A percentile compares a stretch with the other conserved stretches of the same genome.
phyloP scores from a whole-genome alignment of 192 early-diverging fungal genomes.

The Jimgerdemannia flammicorona region DNA sequence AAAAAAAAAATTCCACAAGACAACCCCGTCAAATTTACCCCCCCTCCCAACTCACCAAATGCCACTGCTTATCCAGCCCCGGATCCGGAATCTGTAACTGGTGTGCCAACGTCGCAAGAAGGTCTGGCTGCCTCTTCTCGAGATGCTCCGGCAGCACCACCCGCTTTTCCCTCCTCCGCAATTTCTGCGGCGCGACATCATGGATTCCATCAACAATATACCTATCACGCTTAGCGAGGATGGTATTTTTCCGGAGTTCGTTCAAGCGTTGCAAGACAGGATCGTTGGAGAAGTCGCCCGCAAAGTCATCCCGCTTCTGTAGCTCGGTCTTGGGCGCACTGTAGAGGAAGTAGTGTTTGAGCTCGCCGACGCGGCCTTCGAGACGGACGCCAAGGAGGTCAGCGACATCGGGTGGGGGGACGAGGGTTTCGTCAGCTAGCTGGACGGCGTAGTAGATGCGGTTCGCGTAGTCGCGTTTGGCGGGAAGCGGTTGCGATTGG shows the following conservation, averaged over 20 bases:
- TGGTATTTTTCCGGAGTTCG: neutral
- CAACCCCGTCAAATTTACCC: no score
- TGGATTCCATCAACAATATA: neutral
- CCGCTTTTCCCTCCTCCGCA: slow-evolving; percentile 8
- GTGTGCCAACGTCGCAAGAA: slow-evolving; percentile 20
- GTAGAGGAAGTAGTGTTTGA: slow-evolving; percentile 61
- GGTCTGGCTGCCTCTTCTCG: slow-evolving; percentile 7
- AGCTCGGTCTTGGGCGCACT: slow-evolving; percentile 23
- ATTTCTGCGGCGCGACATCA: slow-evolving; percentile 12
- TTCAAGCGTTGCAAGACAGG: neutral
- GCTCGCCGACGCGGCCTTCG: slow-evolving; percentile 65
- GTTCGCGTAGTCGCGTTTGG: slow-evolving; percentile 35
- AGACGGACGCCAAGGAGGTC: slow-evolving; percentile 34
- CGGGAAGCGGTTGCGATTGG: neutral
- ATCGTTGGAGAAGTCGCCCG: neutral
- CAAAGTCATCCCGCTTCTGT: neutral
- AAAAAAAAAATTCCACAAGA: no score
- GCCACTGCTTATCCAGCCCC: slow-evolving; percentile 76
- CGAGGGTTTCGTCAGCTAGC: slow-evolving; percentile 21
- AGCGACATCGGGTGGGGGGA: slow-evolving; percentile 31
- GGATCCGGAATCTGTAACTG: slow-evolving; percentile 68
- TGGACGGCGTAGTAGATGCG: slow-evolving; percentile 48
- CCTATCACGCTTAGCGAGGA: neutral
- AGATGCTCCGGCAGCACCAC: neutral
- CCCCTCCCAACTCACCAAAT: slow-evolving; percentile 53